A percentile compares a stretch with the other conserved stretches of the same genome.
Conservation (phyloP, 2,329 filamentous ascomycete species). For the Paecilomyces formosus region DNA sequence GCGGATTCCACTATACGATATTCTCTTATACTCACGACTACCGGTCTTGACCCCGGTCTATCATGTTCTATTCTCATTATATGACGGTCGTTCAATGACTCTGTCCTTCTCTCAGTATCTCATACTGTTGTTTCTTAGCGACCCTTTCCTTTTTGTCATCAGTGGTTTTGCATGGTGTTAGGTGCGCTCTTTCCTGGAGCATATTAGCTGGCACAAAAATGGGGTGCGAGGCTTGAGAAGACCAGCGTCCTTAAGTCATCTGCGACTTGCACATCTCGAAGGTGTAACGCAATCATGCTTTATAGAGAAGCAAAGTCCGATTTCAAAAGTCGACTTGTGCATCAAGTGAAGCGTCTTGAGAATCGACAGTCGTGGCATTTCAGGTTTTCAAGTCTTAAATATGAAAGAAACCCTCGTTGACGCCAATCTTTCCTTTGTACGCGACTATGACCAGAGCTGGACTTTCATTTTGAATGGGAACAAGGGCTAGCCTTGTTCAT, state of each 20-base stretch:
- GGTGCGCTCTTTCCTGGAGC: background rate
- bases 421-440: background rate
- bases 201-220: background rate
- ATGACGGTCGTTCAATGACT: background rate
- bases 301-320: too few relatives aligned
- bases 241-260: background rate
- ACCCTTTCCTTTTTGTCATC: background rate
- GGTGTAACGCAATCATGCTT: background rate
- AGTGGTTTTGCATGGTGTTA: background rate
- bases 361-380: background rate
- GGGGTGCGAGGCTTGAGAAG: background rate
- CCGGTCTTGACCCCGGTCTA: background rate
- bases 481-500: background rate
- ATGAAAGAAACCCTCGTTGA: background rate
- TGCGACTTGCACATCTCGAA: background rate
- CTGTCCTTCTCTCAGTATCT: background rate
- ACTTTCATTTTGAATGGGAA: background rate
- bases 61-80: background rate
- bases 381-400: background rate
- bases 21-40: background rate
- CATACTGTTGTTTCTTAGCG: background rate
- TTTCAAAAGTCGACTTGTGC: background rate
- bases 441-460: background rate
- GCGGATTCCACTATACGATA: background rate
- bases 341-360: background rate